Conservation (phyloP, 345 rosid species). For the Luvunga scandens region DNA sequence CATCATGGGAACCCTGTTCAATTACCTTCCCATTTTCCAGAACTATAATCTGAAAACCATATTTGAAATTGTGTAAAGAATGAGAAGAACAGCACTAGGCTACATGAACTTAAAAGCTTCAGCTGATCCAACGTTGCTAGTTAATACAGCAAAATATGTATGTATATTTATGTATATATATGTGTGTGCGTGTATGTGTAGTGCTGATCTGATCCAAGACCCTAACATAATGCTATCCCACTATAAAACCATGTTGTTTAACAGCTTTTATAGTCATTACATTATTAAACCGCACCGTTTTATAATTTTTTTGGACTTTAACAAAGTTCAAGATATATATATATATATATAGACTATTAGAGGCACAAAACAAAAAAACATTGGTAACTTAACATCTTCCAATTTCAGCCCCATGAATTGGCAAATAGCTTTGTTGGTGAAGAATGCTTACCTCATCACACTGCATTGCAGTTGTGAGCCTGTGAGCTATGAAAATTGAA, state of each 20-base stretch:
- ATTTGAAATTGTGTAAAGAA: not conserved
- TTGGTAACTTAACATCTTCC: not conserved
- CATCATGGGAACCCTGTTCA: slow-evolving; percentile 91
- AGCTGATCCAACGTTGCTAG: not conserved
- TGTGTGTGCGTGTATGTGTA: too few relatives aligned
- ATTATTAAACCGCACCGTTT: too few relatives aligned
- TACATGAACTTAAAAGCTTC: not conserved
- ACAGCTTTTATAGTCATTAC: too few relatives aligned
- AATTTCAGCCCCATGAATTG: not conserved
- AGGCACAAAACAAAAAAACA: not conserved
- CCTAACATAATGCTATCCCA: too few relatives aligned
- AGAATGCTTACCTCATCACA: slow-evolving; percentile 75
- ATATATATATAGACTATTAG: not conserved
- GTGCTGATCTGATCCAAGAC: too few relatives aligned
- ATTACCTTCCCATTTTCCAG: slow-evolving; percentile 91
- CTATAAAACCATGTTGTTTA: too few relatives aligned
- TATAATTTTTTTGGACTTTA: too few relatives aligned
- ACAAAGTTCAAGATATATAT: too few relatives aligned
- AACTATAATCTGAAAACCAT: slow-evolving; percentile 71
- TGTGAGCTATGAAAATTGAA: slow-evolving; percentile 90
- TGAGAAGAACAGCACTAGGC: not conserved
- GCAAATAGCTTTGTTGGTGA: not conserved
- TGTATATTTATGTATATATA: too few relatives aligned
- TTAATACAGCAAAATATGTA: too few relatives aligned
- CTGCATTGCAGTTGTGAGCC: slow-evolving; percentile 99